Base-by-base conservation (phyloP, 1,284 basidiomycete species). In the Sutorius eximius region DNA sequence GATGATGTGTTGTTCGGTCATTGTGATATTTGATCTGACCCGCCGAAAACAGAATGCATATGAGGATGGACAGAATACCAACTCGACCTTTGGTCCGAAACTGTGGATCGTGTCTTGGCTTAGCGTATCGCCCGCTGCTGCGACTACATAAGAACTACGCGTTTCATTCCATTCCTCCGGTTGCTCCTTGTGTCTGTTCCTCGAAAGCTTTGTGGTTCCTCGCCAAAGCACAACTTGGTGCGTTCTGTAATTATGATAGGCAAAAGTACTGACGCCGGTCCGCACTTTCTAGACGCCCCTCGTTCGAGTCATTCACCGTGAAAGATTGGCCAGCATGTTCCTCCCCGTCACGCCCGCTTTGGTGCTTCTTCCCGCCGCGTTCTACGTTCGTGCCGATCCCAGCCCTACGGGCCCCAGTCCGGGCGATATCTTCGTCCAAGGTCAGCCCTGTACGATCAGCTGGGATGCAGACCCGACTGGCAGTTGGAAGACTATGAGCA, bases 401-500 rank as follows among this genome's bases (percentile, higher is more conserved):
- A 69, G 61, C n/a, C 87, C 87, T 18, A 78, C 59, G 38, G 73
- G 67, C 24, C 86, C 86, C 12, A 73, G 73, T 10, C 85, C 86
- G 3, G 80, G 79, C 41, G 73, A 77, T 46, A 65, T 77, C n/a
- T 88, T 78, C 74, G 77, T 79, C 38, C 72, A 79, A 52, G 88
- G 87, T 18, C 49, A 69, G 5, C 63, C 71, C 3, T 91, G 89
- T 63, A 57, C 64, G 10, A 75, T 85, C 44, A 62, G 65, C 4
- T 91, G 87, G 87, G 65, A 65, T 1, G 72, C 71, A 5, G 87
- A 90, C 63, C 58, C 72, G 4, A 76, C 79, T 2, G 81, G 82
- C 16, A 59, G 61, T 8, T 91, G 89, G 89, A 83, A 77, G 65
- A 68, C 71, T 52, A 88, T 85, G 82, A 72, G 76, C 54, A 86